Evolutionary conservation across 345 rosid genomes (phyloP), one percentile per base, ranked within the genome.

Genomic region (Viola odorata): DNA sequence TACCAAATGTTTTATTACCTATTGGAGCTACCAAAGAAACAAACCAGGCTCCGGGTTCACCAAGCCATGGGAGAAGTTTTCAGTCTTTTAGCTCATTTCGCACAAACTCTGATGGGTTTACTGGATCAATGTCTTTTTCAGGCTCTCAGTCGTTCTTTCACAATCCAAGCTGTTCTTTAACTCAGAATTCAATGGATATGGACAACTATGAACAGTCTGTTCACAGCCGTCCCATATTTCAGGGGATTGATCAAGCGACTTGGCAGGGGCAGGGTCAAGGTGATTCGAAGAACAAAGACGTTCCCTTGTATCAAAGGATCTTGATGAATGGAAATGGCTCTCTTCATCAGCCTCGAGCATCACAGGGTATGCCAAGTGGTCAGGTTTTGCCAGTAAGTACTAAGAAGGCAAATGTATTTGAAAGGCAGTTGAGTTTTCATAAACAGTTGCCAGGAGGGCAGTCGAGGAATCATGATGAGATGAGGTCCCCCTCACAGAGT

Each of bases 141-240:
- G 97, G 97, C 61, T 90, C 99, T 14, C 97, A 82, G 73, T 89
- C 99, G 7, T 84, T 87, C 65, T 84, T 82, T 72, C 99, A 94
- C 74, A 90, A 94, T 72, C 91, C 96, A 56, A 94, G 99, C 74
- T 94, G 99, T 77, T 94, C 99, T n/a, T 70, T 88, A 64, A 90
- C 88, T 36, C 91, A 90, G 69, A 88, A 94, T 68, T 80, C 88
- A 14, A 6, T 73, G 36, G 77, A 73, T 42, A 67, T 86, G 81
- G 99, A 94, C 61, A 83, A 83, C 71, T 69, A 45, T 49, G 99
- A 94, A 63, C 97, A 94, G 65, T 90, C 99, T 48, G 99, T 94
- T 77, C 92, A 88, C 64, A 94, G 99, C 76, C 94, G 90, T 11
- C 96, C 99, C 55, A 63, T 90, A 65, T 90, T 94, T 80, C 89